Percentiles rank a stretch among this genome's conserved stretches.
Conservation (phyloP, 2,329 filamentous ascomycete genomes). For the Alternaria tenuissima region DNA sequence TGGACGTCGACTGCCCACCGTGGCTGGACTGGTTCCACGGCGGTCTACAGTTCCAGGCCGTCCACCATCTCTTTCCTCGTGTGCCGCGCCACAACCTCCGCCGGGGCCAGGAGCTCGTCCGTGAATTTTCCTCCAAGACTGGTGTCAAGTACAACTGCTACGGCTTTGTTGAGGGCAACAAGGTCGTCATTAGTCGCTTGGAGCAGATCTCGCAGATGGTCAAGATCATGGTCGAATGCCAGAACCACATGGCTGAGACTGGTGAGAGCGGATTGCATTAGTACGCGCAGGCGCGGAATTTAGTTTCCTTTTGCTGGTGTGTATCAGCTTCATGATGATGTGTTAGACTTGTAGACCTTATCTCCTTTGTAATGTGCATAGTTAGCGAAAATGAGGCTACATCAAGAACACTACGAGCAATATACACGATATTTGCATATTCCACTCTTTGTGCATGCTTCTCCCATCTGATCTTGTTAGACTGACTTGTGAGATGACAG, state of each 20-base stretch:
- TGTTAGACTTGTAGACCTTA: slow-evolving; percentile 7
- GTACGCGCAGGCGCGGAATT: slow-evolving; percentile 14
- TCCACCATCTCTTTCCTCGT: slow-evolving; percentile 85
- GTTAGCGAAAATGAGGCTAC: slow-evolving; percentile 5
- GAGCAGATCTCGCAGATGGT: slow-evolving; percentile 83
- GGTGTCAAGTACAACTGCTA: slow-evolving; percentile 86
- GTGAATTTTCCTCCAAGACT: slow-evolving; percentile 82
- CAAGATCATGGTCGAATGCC: slow-evolving; percentile 58
- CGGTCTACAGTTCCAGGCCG: slow-evolving; percentile 86
- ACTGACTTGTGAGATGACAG: too few species aligned
- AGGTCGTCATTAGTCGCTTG: slow-evolving; percentile 77
- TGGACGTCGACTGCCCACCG: slow-evolving; percentile 86
- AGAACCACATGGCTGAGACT: slow-evolving; percentile 50
- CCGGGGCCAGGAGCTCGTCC: slow-evolving; percentile 75
- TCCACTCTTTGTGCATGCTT: background rate
- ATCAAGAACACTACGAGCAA: background rate
- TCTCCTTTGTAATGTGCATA: slow-evolving; percentile 4
- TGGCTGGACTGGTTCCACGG: slow-evolving; percentile 93
- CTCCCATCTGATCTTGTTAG: background rate
- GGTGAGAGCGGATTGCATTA: slow-evolving; percentile 48
- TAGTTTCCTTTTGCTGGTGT: background rate
- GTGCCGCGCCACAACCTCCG: slow-evolving; percentile 87
- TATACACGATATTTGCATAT: slow-evolving; percentile 1
- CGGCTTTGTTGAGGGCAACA: slow-evolving; percentile 84
- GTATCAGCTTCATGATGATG: slow-evolving; percentile 2